These are phyloP conservation scores for Betula pendula DNA, from an alignment of 306 rosid genomes.

Conservation along the genomic window DNA sequence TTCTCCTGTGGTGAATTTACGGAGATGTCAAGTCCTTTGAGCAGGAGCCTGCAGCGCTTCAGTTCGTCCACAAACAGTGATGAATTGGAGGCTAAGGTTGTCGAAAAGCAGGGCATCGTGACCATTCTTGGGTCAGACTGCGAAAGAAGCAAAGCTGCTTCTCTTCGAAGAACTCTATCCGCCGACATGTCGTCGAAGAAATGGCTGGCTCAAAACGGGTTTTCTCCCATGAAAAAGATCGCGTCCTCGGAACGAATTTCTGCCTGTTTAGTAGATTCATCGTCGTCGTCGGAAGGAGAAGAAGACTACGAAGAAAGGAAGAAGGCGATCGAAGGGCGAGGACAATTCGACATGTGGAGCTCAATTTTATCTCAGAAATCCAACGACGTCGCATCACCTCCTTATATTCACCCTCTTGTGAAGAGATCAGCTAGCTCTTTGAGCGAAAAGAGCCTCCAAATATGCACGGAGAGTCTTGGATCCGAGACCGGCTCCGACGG, in stretches of 20 bases:
- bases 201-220: constrained; percentile 61
- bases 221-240: constrained; percentile 51
- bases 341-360: constrained; percentile 48
- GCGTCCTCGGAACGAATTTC: constrained; percentile 53
- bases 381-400: constrained; percentile 38
- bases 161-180: constrained; percentile 75
- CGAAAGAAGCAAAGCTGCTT: constrained; percentile 41
- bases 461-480: constrained; percentile 92
- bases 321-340: constrained; percentile 21
- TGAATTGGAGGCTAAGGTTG: constrained; percentile 22
- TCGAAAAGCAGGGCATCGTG: constrained; percentile 64
- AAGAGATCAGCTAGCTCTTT: constrained; percentile 57
- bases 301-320: constrained; percentile 23
- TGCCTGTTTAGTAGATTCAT: constrained; percentile 18
- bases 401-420: constrained; percentile 82
- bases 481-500: constrained; percentile 93
- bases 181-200: constrained; percentile 91
- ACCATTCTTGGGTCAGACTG: constrained; percentile 55
- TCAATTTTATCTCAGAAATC: constrained; percentile 52
- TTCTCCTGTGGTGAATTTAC: constrained; percentile 2
- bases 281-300: constrained; percentile 35
- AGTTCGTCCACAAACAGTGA: constrained; percentile 26
- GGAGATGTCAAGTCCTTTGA: constrained; percentile 37
- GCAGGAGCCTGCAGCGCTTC: constrained; percentile 33
- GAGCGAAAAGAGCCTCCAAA: constrained; percentile 62